Evolutionary conservation across 2,329 filamentous ascomycete species (phyloP), one percentile per base, ranked within the genome.

Genomic region (Xylariaceae sp.): DNA sequence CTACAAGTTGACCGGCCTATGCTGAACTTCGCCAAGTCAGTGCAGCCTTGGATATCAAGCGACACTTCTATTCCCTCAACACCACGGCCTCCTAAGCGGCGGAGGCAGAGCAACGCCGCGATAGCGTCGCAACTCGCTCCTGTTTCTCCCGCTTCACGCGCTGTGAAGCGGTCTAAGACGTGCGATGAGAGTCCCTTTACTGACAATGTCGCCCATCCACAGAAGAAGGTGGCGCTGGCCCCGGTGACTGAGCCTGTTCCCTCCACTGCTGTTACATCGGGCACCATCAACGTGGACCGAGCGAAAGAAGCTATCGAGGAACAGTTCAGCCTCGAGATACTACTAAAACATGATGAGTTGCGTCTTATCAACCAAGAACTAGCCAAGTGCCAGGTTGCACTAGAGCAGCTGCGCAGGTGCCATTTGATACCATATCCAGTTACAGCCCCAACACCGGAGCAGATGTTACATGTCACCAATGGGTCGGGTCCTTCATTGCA

Each of bases 311-410:
- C 81, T 34, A 87, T 97, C 67, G 86, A 91, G 67, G 85, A 90
- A 58, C 88, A 96, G 72, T 87, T 97, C 70, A 89, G 91, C 66
- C 82, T 94, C 61, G 92, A 96, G 74, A 92, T 97, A 49, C 75
- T 97, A 59, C 76, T 95, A 69, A 97, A 96, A 77, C 94, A 99
- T 72, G 85, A 94, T 66, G 94, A 99, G 75, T 75, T 97, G 55
- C 89, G 92, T 53, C 79, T 96, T 62, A 96, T 97, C 70, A 90
- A 97, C 68, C 91, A 96, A 72, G 94, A 97, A 74, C 80, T 97
- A 61, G 92, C 90, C 61, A 97, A 96, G 75, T 96, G 92, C 68
- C 92, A 97, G 74, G 77, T 92, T 60, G 90, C 92, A 10, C 79
- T 97, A 62, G 94, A 99, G 73, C 94, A 97, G 74, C 77, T 99